Conservation (phyloP, 2,329 filamentous ascomycete species). For the Phaeophleospora eucalypticola region DNA sequence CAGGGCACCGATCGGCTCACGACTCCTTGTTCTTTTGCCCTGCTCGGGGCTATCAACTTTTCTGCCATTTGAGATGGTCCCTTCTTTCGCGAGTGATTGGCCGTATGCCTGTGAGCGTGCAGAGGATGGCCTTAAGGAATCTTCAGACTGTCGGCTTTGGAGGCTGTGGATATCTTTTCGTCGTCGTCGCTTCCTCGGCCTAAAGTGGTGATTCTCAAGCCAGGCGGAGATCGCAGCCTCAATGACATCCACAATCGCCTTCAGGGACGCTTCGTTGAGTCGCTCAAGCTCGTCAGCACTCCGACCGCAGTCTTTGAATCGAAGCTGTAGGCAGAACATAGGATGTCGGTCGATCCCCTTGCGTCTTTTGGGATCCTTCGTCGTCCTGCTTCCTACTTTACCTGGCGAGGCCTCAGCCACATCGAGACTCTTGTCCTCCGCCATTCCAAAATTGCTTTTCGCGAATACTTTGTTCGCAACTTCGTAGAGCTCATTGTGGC, state of each 20-base stretch:
- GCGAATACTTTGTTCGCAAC: constrained; percentile 74
- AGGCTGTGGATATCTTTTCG: no score
- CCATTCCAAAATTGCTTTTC: constrained; percentile 69
- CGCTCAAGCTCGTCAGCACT: constrained; percentile 8
- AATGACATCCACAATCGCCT: constrained; percentile 60
- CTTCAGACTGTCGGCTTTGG: no score
- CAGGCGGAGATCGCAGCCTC: constrained; percentile 68
- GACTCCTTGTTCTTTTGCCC: no score
- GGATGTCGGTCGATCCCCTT: constrained; percentile 79
- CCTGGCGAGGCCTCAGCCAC: constrained; percentile 37
- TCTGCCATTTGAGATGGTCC: no score
- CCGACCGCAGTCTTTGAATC: constrained; percentile 3
- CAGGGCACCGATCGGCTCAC: no score
- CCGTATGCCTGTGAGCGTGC: no score
- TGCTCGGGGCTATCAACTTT: no score
- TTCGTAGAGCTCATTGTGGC: constrained; percentile 66
- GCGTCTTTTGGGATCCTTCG: constrained; percentile 49
- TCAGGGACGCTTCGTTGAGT: constrained; percentile 37
- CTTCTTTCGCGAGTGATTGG: no score
- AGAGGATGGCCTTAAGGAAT: no score
- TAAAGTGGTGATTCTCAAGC: constrained; percentile 66
- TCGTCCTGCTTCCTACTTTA: constrained; percentile 41
- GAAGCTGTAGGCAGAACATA: constrained; percentile 73
- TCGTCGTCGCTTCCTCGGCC: constrained; percentile 48
- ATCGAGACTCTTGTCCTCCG: constrained; percentile 44